Base-by-base conservation (phyloP, 2,329 filamentous ascomycete genomes). In the Diaporthe velutina region DNA sequence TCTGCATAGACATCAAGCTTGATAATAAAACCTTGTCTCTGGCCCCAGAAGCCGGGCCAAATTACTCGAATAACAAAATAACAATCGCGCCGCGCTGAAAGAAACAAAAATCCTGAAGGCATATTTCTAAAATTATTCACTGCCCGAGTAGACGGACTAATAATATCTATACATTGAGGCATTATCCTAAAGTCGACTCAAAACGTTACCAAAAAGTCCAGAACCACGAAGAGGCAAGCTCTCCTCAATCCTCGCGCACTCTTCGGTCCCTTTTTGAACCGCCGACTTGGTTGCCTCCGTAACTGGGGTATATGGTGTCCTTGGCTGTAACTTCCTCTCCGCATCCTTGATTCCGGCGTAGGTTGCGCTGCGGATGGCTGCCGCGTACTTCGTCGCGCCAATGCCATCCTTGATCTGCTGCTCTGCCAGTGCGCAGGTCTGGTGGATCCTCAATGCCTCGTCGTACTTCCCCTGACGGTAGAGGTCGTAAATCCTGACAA, bases 331-430 rank as follows among this genome's bases (percentile, higher is more conserved):
- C n/a, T 38, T 70, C 28, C 35, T 57, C 25, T 54, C 48, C n/a
- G 66, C 66, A 12, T 42, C 66, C 66, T 70, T 42, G 52, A 70
- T 70, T 9, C 66, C 66, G 35, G 66, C 66, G 13, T 70, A 81
- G 70, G 82, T 86, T 1, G 90, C 92, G 52, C 89, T 89, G 76
- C 88, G 89, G 48, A 90, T 83, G 2, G 89, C 87, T 0, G 89
- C 90, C 0, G 90, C 91, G 79, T 91, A 92, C 82, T 93, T 93
- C 15, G 88, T 89, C 6, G 86, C 85, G 5, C 90, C 90, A 76
- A 93, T 91, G 4, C 91, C 91, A 7, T 87, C 86, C 81, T 93
- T 93, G 77, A 88, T 89, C 0, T 89, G 87, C 67, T 86, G 88
- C 80, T 93, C 91, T 0, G 91, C 91, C 64, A 93, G 81, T 12